Percentiles rank a stretch among this genome's conserved stretches.
These are phyloP conservation scores for Metschnikowia matae DNA, from an alignment of 805 yeast genomes.

Conservation along the genomic window DNA sequence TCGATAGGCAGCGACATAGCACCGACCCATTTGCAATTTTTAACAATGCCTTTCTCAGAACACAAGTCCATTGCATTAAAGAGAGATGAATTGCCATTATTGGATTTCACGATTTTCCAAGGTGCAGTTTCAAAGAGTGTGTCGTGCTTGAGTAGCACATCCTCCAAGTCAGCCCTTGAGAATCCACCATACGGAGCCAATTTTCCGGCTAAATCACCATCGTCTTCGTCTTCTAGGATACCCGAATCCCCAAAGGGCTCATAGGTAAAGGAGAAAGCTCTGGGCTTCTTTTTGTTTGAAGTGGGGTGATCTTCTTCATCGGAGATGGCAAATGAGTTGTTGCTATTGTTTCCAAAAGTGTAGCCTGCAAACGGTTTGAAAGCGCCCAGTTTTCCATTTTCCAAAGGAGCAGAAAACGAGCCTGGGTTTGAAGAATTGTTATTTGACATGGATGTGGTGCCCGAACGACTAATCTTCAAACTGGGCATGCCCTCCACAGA, in stretches of 20 bases:
- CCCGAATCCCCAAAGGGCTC: constrained; percentile 15
- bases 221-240: constrained; percentile 12
- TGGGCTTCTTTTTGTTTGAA: not conserved
- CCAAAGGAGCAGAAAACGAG: constrained; percentile 4
- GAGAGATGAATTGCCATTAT: constrained; percentile 83
- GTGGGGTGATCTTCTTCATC: constrained; percentile 25
- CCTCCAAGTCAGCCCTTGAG: constrained; percentile 55
- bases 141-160: constrained; percentile 38
- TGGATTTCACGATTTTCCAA: constrained; percentile 68
- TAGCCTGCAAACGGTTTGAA: constrained; percentile 16
- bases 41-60: constrained; percentile 28
- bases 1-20: constrained; percentile 90
- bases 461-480: constrained; percentile 29
- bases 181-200: constrained; percentile 72
- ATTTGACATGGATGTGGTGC: constrained; percentile 18
- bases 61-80: constrained; percentile 77
- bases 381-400: constrained; percentile 4
- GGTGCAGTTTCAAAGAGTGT: constrained; percentile 56
- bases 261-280: constrained; percentile 6
- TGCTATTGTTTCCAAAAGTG: constrained; percentile 23
- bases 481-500: constrained; percentile 35
- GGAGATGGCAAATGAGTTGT: constrained; percentile 28
- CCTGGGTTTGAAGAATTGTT: constrained; percentile 15
- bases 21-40: constrained; percentile 72
- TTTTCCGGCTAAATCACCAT: constrained; percentile 21